Conservation (phyloP, 1,284 basidiomycete genomes). For the Singerocomus rubriflavus region DNA sequence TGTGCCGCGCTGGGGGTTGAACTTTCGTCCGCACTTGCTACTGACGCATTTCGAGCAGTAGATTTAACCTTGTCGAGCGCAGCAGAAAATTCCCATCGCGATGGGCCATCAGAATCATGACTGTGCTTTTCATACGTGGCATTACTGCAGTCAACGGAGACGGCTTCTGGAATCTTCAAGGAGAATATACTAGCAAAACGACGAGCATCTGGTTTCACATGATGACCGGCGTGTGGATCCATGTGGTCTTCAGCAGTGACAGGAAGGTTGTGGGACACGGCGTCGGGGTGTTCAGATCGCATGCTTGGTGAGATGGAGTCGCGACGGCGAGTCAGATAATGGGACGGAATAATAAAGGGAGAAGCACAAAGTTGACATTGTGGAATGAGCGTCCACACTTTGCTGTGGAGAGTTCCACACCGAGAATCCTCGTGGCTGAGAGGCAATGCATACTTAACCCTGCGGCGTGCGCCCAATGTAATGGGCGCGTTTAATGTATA, state of each 20-base stretch:
- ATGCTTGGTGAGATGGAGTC: constrained; percentile 10
- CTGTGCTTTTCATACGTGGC: constrained; percentile 11
- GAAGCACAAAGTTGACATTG: constrained; percentile 23
- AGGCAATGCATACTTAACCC: constrained; percentile 11
- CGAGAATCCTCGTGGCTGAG: constrained; percentile 12
- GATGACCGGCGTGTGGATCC: constrained; percentile 2
- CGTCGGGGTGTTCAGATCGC: constrained; percentile 7
- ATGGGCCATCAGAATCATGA: constrained; percentile 8
- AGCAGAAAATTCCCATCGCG: constrained; percentile 14
- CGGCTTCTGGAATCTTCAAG: constrained; percentile 4
- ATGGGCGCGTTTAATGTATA: neutral
- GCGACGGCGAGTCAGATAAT: neutral
- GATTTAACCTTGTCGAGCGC: constrained; percentile 1
- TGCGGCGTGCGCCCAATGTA: constrained; percentile 2
- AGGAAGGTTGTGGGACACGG: constrained; percentile 7
- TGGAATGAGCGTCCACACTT: constrained; percentile 21
- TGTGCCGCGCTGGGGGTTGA: constrained; percentile 38
- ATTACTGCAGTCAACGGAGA: constrained; percentile 8
- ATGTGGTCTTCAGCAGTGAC: neutral
- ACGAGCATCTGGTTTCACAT: constrained; percentile 22
- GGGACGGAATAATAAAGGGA: constrained; percentile 20
- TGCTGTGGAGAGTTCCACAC: constrained; percentile 21
- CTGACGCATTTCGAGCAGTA: constrained; percentile 1
- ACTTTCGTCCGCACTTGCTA: constrained; percentile 2
- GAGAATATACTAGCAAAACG: constrained; percentile 28